Evolutionary conservation across 169 alveolate species (phyloP), one percentile per base, ranked within the genome.

Genomic region (Eimeria brunetti): DNA sequence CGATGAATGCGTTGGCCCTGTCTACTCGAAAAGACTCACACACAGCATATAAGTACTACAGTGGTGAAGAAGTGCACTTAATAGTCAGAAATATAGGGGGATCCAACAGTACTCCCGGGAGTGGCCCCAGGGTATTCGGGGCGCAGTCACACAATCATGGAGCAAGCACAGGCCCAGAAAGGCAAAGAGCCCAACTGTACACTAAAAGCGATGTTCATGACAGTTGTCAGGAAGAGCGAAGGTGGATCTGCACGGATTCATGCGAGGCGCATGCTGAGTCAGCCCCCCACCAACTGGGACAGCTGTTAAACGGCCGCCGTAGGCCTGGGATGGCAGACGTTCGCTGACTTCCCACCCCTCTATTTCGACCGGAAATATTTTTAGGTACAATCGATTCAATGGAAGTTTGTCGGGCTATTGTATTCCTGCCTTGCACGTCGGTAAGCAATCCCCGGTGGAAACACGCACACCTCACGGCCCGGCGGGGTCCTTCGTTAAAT

Each of bases 211-310:
- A 27, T 62, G 51, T 8, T 64, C 64, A 60, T n/a, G 64, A 62
- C 92, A 60, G 92, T 62, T 62, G 92, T 86, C 83, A 86, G 92
- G 92, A 33, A 41, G 81, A 62, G 92, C 30, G 81, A 41, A 60
- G 58, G 0, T 62, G 92, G 60, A 62, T 62, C 67, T n/a, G 92
- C 58, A 62, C 36, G 60, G 78, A 24, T 86, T 86, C 81, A 38
- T 2, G 67, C 58, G 62, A 60, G 53, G 81, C 92, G 92, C 92
- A 86, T 86, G 92, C 92, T 56, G 53, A 60, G 14, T 62, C 92
- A 86, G 92, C 92, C 92, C 78, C 92, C n/a, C 92, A 86, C 92
- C 83, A 38, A 20, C 78, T 56, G 49, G 38, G 91, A 38, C 91
- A 81, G 92, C 83, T 64, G 83, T 41, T 62, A 83, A 58, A 18